Evolutionary conservation across 2,329 filamentous ascomycete species (phyloP).

Genomic region (Fusarium domesticum): DNA sequence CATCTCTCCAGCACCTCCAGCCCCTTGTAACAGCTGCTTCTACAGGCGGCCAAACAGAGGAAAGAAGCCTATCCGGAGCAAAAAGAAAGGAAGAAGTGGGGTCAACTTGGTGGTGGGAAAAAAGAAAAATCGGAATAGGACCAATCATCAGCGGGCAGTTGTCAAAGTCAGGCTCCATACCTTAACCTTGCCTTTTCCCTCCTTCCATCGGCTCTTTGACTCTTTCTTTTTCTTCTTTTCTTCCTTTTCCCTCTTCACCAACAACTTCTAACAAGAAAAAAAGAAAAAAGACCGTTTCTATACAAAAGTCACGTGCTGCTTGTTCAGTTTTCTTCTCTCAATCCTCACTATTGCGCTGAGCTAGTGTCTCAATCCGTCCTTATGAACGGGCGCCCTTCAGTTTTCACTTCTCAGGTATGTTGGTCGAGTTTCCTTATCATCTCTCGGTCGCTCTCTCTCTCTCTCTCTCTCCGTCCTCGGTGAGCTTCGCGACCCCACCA

Average conservation of each 20-base stretch:
- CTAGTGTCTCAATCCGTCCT: constrained; percentile 55
- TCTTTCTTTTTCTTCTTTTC: constrained; percentile 13
- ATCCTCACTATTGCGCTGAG: constrained; percentile 29
- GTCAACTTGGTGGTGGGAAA: too few relatives aligned
- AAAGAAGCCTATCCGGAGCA: not conserved
- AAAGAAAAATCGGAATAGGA: constrained; percentile 6
- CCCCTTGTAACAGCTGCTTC: not conserved
- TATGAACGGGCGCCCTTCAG: constrained; percentile 82
- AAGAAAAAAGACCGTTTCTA: constrained; percentile 6
- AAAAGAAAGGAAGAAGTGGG: not conserved
- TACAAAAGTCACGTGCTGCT: constrained; percentile 6
- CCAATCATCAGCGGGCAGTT: constrained; percentile 29
- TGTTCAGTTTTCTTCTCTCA: too few relatives aligned
- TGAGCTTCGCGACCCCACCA: constrained; percentile 18
- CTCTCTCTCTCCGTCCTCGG: constrained; percentile 7
- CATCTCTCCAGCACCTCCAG: not conserved
- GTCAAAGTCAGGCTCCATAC: constrained; percentile 16
- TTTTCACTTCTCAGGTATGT: constrained; percentile 81
- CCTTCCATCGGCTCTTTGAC: constrained; percentile 1
- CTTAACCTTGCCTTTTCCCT: constrained; percentile 15
- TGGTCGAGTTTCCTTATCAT: constrained; percentile 7
- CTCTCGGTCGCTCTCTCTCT: constrained; percentile 3
- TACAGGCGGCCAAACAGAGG: constrained; percentile 2
- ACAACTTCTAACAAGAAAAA: constrained; percentile 16
- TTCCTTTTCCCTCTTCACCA: constrained; percentile 8